Conservation (phyloP, 345 rosid species). For the Citrus sp. region DNA sequence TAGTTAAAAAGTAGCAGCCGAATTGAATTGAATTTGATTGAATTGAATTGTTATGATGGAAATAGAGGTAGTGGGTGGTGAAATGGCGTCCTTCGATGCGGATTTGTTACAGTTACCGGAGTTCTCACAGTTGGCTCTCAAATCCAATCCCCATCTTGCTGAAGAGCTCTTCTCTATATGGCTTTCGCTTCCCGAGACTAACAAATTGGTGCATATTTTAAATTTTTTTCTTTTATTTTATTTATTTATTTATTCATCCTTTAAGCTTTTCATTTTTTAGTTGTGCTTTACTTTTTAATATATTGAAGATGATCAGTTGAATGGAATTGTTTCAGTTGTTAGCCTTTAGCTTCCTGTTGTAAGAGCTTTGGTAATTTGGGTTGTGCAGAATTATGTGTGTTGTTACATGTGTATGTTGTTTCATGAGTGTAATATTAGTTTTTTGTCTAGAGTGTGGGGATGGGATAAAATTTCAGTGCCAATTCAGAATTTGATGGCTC, state of each 20-base stretch:
- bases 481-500: neutral
- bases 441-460: neutral
- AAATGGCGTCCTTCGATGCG: conserved; percentile 59
- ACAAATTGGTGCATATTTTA: conserved; percentile 52
- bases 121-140: conserved; percentile 63
- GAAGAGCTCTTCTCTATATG: conserved; percentile 83
- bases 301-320: neutral
- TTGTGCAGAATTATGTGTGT: neutral
- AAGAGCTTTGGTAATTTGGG: neutral
- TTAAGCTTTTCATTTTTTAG: neutral
- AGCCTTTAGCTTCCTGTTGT: neutral
- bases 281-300: neutral
- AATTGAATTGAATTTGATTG: conserved; percentile 13
- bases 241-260: neutral
- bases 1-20: conserved; percentile 8
- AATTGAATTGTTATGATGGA: conserved; percentile 24
- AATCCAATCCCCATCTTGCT: conserved; percentile 66
- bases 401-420: neutral
- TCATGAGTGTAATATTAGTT: neutral
- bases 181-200: conserved; percentile 86
- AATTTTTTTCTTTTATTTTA: neutral
- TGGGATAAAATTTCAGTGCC: neutral
- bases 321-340: neutral
- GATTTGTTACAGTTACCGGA: conserved; percentile 84
- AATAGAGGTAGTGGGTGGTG: conserved; percentile 44